A percentile compares a stretch with the other conserved stretches of the same genome.
Conservation (phyloP, 495 filamentous ascomycete species). For the Chlorociboria aeruginascens region DNA sequence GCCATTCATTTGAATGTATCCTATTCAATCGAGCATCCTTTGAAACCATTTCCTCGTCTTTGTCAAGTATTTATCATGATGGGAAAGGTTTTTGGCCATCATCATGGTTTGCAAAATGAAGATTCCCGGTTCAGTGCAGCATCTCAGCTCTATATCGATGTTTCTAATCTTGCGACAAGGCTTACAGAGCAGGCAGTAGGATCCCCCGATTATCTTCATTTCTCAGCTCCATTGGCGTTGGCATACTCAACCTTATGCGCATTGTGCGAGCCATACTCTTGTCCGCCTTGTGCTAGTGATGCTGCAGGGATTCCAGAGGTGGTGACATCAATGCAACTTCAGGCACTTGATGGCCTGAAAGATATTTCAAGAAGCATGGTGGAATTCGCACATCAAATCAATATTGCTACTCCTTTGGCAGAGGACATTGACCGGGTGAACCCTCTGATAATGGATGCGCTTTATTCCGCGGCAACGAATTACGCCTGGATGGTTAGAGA, state of each 20-base stretch:
- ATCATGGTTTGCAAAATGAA: constrained; percentile 13
- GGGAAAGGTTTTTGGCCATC: constrained; percentile 26
- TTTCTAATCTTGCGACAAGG: constrained; percentile 7
- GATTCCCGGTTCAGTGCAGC: constrained; percentile 6
- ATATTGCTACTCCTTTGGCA: neutral
- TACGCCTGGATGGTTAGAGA: constrained; percentile 26
- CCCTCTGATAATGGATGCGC: constrained; percentile 23
- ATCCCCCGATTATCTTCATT: constrained; percentile 4
- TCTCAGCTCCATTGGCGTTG: constrained; percentile 7
- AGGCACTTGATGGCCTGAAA: constrained; percentile 20
- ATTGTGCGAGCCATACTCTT: constrained; percentile 18
- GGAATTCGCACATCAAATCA: constrained; percentile 13
- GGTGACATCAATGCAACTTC: constrained; percentile 9
- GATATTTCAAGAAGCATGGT: constrained; percentile 14
- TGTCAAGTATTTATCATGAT: constrained; percentile 30
- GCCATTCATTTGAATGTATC: neutral
- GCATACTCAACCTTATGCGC: constrained; percentile 11
- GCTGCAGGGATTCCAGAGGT: neutral
- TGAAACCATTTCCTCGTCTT: constrained; percentile 26
- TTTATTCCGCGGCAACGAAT: constrained; percentile 25
- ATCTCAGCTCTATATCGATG: constrained; percentile 19
- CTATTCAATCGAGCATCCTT: constrained; percentile 10
- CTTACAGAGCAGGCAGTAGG: constrained; percentile 9
- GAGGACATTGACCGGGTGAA: constrained; percentile 17
- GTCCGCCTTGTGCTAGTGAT: constrained; percentile 2